Base-by-base conservation (phyloP, 2,329 filamentous ascomycete genomes). In the Ophiostoma perfectum region DNA sequence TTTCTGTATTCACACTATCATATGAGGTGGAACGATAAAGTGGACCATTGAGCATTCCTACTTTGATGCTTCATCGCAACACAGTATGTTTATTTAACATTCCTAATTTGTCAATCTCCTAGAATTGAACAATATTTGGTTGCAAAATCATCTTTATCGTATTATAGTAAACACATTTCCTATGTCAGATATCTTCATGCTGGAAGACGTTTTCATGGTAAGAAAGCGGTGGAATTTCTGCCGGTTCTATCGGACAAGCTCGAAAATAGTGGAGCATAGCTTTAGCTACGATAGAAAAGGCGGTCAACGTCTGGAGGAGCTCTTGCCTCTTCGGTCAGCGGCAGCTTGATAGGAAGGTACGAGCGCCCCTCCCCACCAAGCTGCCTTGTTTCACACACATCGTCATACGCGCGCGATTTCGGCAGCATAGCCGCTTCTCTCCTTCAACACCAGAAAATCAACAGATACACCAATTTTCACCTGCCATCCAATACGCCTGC, bases 301-400 rank as follows among this genome's bases (percentile, higher is more conserved):
- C 60, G 60, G 60, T 63, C 16, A 63, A 12, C n/a, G n/a, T 41
- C 4, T 27, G 7, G 41, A 3, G n/a, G 39, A 64, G 63, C 63
- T 44, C 39, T 64, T 14, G 18, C 27, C 27, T 27, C 27, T 27
- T 27, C 27, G 27, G 27, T n/a, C 52, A 44, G 36, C 49, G 16
- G 58, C 55, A 64, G 60, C 60, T 65, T 14, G 45, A 52, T 63
- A 39, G 66, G 14, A 27, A 4, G n/a, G n/a, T 16, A n/a, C 18
- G 18, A 66, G 41, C 44, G 27, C 55, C 38, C 60, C 60, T 42
- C 60, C 42, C 52, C 44, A 52, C 52, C 36, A 60, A 41, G 47
- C 63, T 49, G 49, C 67, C 63, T 42, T 39, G 52, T 49, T 68
- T 65, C 60, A 42, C 62, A 65, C 49, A 8, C 41, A 60, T 64